A percentile compares a stretch with the other conserved stretches of the same genome.
These are phyloP conservation scores for Emmonsiellopsis sp. DNA, from an alignment of 2,329 filamentous ascomycete genomes.

Conservation along the genomic window DNA sequence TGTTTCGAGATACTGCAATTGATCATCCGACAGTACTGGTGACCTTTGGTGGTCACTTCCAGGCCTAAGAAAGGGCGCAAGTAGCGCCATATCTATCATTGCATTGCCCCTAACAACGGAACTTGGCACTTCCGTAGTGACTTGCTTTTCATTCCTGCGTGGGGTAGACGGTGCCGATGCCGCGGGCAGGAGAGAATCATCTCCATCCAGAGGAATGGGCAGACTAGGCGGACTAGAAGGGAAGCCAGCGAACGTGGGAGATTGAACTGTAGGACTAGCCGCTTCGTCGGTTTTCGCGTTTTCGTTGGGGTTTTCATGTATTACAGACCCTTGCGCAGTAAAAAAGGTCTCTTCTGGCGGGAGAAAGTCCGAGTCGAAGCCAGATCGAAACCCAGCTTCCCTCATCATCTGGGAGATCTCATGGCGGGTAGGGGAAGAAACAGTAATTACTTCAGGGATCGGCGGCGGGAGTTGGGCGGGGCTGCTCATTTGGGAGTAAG, in stretches of 20 bases:
- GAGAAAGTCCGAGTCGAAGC: slow-evolving; percentile 31
- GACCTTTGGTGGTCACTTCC: background rate
- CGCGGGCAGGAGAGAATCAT: background rate
- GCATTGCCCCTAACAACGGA: background rate
- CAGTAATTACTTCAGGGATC: slow-evolving; percentile 4
- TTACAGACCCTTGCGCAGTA: background rate
- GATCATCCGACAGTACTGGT: background rate
- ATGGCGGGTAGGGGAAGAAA: slow-evolving; percentile 26
- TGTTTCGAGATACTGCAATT: background rate
- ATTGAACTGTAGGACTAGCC: slow-evolving; percentile 5
- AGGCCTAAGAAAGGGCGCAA: background rate
- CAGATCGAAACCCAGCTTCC: slow-evolving; percentile 40
- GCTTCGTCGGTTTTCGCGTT: background rate
- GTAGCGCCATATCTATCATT: background rate
- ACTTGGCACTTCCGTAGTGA: background rate
- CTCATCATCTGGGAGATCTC: slow-evolving; percentile 39
- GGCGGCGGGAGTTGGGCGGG: slow-evolving; percentile 3
- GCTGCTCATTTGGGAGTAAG: slow-evolving; percentile 11
- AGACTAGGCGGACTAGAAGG: slow-evolving; percentile 10
- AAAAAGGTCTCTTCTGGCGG: background rate
- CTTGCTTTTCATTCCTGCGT: background rate
- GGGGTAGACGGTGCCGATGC: background rate
- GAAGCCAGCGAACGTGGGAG: slow-evolving; percentile 9
- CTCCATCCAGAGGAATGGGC: background rate
- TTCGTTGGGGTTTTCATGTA: background rate